Evolutionary conservation across 768 basidiomycete genomes (phyloP), one percentile per base, ranked within the genome.

Genomic region (Collybia sp.): DNA sequence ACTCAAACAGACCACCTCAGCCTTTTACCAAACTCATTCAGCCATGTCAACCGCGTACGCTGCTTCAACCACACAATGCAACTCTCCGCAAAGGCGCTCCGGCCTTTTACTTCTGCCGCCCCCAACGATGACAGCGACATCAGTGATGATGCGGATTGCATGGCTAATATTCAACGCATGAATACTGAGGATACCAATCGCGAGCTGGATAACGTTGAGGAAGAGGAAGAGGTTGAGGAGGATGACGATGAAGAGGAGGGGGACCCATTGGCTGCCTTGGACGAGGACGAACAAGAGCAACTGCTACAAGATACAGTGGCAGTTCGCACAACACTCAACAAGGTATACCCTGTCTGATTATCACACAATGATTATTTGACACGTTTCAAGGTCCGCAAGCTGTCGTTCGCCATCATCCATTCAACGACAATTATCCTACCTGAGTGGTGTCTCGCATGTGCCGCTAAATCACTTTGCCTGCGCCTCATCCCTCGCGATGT

Each of bases 401-500:
- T 37, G 17, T 37, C 35, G 13, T 37, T 37, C 10, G 35, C 35
- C 17, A 37, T 37, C 35, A 37, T 18, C 6, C 13, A 37, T 10
- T 37, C 35, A 37, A 37, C 35, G 10, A 37, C 35, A 13, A 37
- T 37, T 37, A 10, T 10, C 17, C 35, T 37, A 6, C 35, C 35
- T 6, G n/a, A 3, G 4, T 37, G 35, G 35, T 10, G 13, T 18
- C 4, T 18, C 6, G 17, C 17, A 13, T 18, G 13, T 6, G 17
- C 13, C 6, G 10, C 13, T 10, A 13, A n/a, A 13, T n/a, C 6
- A 37, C 35, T 37, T 6, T 6, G 17, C n/a, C 13, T 6, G 10
- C 35, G 49, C 3, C 53, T 59, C n/a, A 58, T 68, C 42, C 67
- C 65, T 9, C 51, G 60, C 2, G 62, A 71, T 50, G 63, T 69